Evolutionary conservation across 371 early-diverging fungal species (phyloP).

Genomic region (Rhizopus arrhizus): DNA sequence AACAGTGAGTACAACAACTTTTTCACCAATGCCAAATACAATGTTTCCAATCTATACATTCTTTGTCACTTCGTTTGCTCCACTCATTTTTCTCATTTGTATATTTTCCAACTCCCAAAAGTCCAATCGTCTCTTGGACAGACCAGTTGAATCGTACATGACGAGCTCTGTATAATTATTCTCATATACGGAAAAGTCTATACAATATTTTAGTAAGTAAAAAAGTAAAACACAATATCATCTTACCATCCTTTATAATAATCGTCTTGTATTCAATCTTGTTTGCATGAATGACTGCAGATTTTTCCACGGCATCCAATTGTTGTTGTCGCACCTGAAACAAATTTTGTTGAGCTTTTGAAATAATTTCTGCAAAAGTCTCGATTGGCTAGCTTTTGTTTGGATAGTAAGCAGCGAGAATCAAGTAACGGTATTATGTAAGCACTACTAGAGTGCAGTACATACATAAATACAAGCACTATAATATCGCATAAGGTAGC

Average conservation of each 20-base stretch:
- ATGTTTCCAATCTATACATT: constrained; percentile 57
- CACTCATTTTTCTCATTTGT: constrained; percentile 61
- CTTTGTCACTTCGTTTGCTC: constrained; percentile 55
- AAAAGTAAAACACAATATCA: not conserved
- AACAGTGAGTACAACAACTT: constrained; percentile 2
- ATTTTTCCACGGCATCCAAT: constrained; percentile 11
- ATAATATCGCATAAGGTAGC: constrained; percentile 15
- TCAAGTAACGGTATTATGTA: no score
- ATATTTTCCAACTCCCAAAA: constrained; percentile 60
- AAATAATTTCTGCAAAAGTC: constrained; percentile 16
- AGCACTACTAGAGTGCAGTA: no score
- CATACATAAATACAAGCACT: not conserved
- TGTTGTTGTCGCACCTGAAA: constrained; percentile 21
- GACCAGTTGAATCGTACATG: constrained; percentile 44
- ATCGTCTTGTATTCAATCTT: constrained; percentile 27
- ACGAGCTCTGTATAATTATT: constrained; percentile 55
- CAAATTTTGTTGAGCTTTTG: constrained; percentile 9
- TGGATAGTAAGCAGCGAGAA: no score
- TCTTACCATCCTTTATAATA: constrained; percentile 13
- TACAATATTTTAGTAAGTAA: constrained; percentile 1
- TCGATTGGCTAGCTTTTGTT: no score
- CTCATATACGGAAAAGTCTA: constrained; percentile 51
- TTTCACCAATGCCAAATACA: constrained; percentile 2
- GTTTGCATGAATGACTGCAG: constrained; percentile 10
- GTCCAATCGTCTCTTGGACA: constrained; percentile 39